phyloP scores from a whole-genome alignment of 805 yeast genomes.

The Starmerella sp. region DNA sequence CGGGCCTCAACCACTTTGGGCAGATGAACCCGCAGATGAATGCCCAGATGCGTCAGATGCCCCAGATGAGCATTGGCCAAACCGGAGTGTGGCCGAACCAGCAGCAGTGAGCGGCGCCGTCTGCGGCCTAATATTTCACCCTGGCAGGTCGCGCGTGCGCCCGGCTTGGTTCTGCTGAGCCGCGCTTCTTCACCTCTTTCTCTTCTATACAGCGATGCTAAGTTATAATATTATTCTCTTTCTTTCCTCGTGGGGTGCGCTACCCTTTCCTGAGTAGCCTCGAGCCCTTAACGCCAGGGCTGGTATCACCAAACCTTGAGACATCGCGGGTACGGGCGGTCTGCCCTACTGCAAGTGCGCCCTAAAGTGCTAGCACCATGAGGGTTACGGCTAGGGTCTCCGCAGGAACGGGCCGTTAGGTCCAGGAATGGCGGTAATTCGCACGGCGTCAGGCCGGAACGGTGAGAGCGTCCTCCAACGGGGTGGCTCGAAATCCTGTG shows the following conservation, averaged over 20 bases:
- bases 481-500: no score
- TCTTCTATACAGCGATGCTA: not conserved
- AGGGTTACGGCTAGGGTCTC: constrained; percentile 7
- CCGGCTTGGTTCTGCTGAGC: not conserved
- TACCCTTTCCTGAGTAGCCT: not conserved
- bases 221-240: not conserved
- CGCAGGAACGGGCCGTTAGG: not conserved
- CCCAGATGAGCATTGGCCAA: constrained; percentile 21
- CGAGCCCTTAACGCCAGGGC: not conserved
- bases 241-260: not conserved
- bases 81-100: constrained; percentile 22
- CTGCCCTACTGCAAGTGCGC: not conserved
- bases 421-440: not conserved
- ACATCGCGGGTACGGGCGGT: constrained; percentile 2
- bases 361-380: not conserved
- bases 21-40: constrained; percentile 20
- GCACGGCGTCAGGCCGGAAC: not conserved
- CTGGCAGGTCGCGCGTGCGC: not conserved
- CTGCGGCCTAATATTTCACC: not conserved
- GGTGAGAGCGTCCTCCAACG: not conserved
- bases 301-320: constrained; percentile 1
- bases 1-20: constrained; percentile 16
- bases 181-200: not conserved
- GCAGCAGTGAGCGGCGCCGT: constrained; percentile 15
- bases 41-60: constrained; percentile 22